phyloP scores from a whole-genome alignment of 768 basidiomycete genomes.

The Suillus subalutaceus region DNA sequence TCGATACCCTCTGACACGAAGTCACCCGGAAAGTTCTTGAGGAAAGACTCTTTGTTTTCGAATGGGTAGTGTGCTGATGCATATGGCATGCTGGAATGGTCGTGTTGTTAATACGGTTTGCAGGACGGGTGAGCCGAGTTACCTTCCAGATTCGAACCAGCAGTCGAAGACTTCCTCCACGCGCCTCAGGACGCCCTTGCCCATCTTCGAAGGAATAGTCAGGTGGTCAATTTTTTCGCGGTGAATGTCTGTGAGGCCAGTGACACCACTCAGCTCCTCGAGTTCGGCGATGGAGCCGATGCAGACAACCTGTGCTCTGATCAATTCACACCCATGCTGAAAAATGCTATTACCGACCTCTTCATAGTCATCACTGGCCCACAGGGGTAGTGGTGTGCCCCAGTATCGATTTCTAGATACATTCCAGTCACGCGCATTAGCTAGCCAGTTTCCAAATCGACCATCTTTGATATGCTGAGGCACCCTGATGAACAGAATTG shows the following conservation, averaged over 20 bases:
- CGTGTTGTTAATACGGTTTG: slow-evolving; percentile 1
- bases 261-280: slow-evolving; percentile 81
- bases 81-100: slow-evolving; percentile 85
- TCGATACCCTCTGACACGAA: slow-evolving; percentile 99
- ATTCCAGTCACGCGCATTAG: slow-evolving; percentile 99
- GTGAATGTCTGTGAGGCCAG: slow-evolving; percentile 87
- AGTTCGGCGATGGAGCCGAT: slow-evolving; percentile 89
- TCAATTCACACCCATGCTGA: neutral
- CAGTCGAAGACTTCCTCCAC: slow-evolving; percentile 99
- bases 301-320: slow-evolving; percentile 64
- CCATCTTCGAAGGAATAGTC: slow-evolving; percentile 89
- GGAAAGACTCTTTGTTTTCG: slow-evolving; percentile 90
- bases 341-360: slow-evolving; percentile 52
- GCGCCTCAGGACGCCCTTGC: slow-evolving; percentile 83
- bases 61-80: slow-evolving; percentile 98
- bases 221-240: slow-evolving; percentile 95
- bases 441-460: slow-evolving; percentile 96
- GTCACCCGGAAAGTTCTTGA: slow-evolving; percentile 87
- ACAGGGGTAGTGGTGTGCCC: slow-evolving; percentile 97
- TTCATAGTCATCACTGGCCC: slow-evolving; percentile 91
- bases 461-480: slow-evolving; percentile 89
- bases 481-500: slow-evolving; percentile 59
- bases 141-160: slow-evolving; percentile 99
- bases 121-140: slow-evolving; percentile 22
- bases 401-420: slow-evolving; percentile 98